A percentile compares a stretch with the other conserved stretches of the same genome.
These are phyloP conservation scores for Aplosporella prunicola DNA, from an alignment of 2,329 filamentous ascomycete species.

Conservation along the genomic window DNA sequence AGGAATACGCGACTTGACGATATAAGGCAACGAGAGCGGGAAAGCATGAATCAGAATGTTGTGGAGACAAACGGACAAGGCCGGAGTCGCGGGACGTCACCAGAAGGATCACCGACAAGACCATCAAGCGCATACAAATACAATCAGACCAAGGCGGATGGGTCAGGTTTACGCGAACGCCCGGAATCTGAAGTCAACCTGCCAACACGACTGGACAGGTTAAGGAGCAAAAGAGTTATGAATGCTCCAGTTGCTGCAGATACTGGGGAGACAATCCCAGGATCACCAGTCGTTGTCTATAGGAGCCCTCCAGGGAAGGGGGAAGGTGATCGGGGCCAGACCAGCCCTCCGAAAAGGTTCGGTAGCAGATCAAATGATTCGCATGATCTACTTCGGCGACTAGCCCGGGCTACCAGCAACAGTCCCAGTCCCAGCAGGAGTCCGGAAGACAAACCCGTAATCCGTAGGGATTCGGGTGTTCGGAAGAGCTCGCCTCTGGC, in stretches of 20 bases:
- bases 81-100: conserved; percentile 22
- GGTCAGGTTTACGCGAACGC: conserved; percentile 1
- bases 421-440: conserved; percentile 35
- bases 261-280: conserved; percentile 15
- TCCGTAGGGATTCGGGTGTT: neutral
- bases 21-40: conserved; percentile 31
- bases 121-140: neutral
- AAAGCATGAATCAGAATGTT: conserved; percentile 27
- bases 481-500: conserved; percentile 1
- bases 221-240: neutral
- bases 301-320: conserved; percentile 24
- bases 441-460: neutral
- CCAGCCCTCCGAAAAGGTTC: conserved; percentile 19
- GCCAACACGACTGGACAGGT: no score
- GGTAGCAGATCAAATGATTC: conserved; percentile 33
- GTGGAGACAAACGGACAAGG: conserved; percentile 23
- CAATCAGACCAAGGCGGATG: neutral
- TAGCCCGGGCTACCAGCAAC: conserved; percentile 36
- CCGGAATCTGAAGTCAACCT: conserved; percentile 2
- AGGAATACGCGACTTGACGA: conserved; percentile 34
- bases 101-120: neutral
- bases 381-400: conserved; percentile 35
- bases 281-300: conserved; percentile 26
- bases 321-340: conserved; percentile 14
- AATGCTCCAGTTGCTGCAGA: conserved; percentile 21